Evolutionary conservation across 257 asterid genomes (phyloP).

Genomic region (Solanum lycopersicoides): DNA sequence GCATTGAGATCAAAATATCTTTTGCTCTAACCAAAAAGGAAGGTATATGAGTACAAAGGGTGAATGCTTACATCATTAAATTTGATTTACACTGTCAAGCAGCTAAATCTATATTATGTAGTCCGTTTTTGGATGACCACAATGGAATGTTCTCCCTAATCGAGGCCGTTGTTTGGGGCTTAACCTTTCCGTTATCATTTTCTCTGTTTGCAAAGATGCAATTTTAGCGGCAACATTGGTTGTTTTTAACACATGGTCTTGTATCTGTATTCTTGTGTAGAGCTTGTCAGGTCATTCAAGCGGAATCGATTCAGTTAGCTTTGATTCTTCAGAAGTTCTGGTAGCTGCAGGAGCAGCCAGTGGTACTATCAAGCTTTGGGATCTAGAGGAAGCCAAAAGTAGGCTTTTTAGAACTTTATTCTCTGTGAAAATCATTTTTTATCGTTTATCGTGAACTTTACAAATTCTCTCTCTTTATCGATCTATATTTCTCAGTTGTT

Average conservation of each 20-base stretch:
- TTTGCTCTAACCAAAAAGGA: neutral
- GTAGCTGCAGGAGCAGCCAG: constrained; percentile 99
- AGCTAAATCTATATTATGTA: neutral
- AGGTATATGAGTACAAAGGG: neutral
- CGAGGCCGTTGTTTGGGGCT: neutral
- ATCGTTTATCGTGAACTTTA: neutral
- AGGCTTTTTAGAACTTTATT: constrained; percentile 16
- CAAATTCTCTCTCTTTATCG: neutral
- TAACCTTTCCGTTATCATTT: neutral
- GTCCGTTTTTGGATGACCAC: neutral
- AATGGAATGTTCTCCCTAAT: neutral
- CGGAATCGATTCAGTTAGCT: constrained; percentile 96
- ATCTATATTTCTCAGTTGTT: constrained; percentile 33
- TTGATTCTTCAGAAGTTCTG: constrained; percentile 91
- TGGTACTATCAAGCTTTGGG: constrained; percentile 98
- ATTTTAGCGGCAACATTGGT: neutral
- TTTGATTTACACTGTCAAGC: neutral
- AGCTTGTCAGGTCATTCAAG: constrained; percentile 98
- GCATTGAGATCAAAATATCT: neutral
- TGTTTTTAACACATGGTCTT: neutral
- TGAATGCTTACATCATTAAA: neutral
- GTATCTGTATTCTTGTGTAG: constrained; percentile 40
- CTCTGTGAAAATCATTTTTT: neutral
- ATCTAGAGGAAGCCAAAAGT: constrained; percentile 98
- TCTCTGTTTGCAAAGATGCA: neutral